phyloP scores from a whole-genome alignment of 2,329 filamentous ascomycete genomes.

The Talaromyces atroroseus region DNA sequence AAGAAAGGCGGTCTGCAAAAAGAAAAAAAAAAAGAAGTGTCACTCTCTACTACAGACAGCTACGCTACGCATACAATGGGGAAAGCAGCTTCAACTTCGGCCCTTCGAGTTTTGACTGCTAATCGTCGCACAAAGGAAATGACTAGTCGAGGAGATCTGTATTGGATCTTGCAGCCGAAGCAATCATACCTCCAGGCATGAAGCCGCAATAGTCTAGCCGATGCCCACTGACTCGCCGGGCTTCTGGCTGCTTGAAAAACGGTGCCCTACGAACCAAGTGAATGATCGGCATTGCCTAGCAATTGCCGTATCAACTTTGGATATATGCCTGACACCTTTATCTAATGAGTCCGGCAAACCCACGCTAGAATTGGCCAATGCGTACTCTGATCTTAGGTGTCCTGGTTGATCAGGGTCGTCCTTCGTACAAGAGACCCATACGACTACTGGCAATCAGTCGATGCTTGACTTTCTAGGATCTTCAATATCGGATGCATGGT shows the following conservation, averaged over 20 bases:
- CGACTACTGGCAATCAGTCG: background rate
- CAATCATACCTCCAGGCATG: background rate
- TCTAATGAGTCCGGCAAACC: background rate
- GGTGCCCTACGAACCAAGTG: background rate
- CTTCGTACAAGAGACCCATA: no score
- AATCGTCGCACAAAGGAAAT: background rate
- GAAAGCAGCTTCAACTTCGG: background rate
- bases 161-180: background rate
- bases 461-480: background rate
- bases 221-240: no score
- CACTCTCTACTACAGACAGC: background rate
- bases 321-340: no score
- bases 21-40: no score
- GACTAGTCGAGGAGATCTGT: background rate
- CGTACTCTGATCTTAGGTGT: background rate
- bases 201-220: background rate
- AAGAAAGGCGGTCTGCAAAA: conserved; percentile 9
- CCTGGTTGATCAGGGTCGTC: background rate
- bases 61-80: conserved; percentile 1
- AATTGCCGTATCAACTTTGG: no score
- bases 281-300: background rate
- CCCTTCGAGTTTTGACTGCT: background rate
- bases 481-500: no score
- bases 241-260: no score
- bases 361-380: background rate